Evolutionary conservation across 2,329 filamentous ascomycete genomes (phyloP), one percentile per base, ranked within the genome.

Genomic region (Xylariaceae sp.): DNA sequence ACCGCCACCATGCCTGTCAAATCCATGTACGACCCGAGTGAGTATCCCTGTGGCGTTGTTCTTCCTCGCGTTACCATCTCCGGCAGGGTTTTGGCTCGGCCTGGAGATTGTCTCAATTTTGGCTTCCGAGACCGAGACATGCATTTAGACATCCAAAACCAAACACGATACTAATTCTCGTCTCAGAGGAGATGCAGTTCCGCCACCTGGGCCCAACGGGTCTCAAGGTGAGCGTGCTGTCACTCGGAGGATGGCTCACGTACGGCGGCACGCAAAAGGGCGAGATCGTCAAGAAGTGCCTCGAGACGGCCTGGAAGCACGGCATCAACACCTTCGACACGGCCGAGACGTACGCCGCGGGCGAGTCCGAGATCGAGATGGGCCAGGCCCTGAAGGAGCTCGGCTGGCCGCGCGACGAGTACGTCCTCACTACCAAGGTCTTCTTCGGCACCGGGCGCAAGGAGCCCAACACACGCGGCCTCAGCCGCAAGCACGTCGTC

Each of bases 211-310:
- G 67, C 22, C 61, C 57, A n/a, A 64, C 61, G 4, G 67, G 67
- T 16, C 56, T 71, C 15, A 66, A 71, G 45, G 66, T 71, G 35
- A 68, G 64, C 37, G 65, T 64, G 33, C 58, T 71, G 35, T 83
- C 81, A 2, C 71, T 89, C 3, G 85, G 81, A 44, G 78, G 81
- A 51, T 83, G 81, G 82, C 71, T 89, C 39, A 89, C 85, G 1
- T 88, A 87, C 51, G 85, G 85, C 40, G 84, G 83, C 52, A 80
- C 87, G 22, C 79, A 82, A 41, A 76, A 80, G 57, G 78, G 81
- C 81, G 66, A 50, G 67, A 19, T 51, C 7, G 2, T 26, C 28
- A 73, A 73, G 47, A 74, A 70, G 38, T 80, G 76, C 57, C 79
- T 81, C 74, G 78, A 79, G 64, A 71, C 74, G 2, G 78, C 78